phyloP scores from a whole-genome alignment of 495 filamentous ascomycete species.

The Penicillium roqueforti region DNA sequence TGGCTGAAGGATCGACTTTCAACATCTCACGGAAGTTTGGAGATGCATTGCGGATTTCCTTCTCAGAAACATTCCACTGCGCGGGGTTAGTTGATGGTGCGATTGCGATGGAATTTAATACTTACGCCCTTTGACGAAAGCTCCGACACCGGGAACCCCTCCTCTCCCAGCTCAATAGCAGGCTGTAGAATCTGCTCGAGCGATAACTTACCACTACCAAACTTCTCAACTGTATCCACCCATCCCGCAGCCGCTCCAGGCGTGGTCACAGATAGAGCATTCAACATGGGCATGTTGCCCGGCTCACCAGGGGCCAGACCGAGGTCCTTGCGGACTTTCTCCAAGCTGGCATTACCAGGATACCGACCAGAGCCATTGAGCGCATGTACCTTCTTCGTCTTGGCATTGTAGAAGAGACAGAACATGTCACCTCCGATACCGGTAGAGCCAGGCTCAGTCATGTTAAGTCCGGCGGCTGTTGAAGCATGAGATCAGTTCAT shows the following conservation, averaged over 20 bases:
- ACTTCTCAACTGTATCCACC: constrained; percentile 85
- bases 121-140: constrained; percentile 67
- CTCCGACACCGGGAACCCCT: constrained; percentile 86
- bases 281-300: constrained; percentile 68
- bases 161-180: constrained; percentile 81
- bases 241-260: constrained; percentile 93
- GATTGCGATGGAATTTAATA: constrained; percentile 6
- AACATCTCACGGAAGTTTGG: constrained; percentile 84
- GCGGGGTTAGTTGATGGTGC: neutral
- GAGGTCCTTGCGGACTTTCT: constrained; percentile 63
- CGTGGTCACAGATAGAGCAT: constrained; percentile 76
- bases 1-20: constrained; percentile 61
- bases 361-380: constrained; percentile 90
- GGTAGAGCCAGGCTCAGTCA: constrained; percentile 89
- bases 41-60: constrained; percentile 60
- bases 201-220: constrained; percentile 81
- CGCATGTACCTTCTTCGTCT: constrained; percentile 73
- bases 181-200: constrained; percentile 76
- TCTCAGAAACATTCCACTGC: constrained; percentile 66
- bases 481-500: constrained; percentile 4
- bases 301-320: constrained; percentile 56
- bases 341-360: constrained; percentile 62
- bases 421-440: constrained; percentile 99
- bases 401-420: constrained; percentile 86
- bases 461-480: constrained; percentile 76